Percentiles rank a stretch among this genome's conserved stretches.
Conservation (phyloP, 768 basidiomycete species). For the Ephemerocybe angulata region DNA sequence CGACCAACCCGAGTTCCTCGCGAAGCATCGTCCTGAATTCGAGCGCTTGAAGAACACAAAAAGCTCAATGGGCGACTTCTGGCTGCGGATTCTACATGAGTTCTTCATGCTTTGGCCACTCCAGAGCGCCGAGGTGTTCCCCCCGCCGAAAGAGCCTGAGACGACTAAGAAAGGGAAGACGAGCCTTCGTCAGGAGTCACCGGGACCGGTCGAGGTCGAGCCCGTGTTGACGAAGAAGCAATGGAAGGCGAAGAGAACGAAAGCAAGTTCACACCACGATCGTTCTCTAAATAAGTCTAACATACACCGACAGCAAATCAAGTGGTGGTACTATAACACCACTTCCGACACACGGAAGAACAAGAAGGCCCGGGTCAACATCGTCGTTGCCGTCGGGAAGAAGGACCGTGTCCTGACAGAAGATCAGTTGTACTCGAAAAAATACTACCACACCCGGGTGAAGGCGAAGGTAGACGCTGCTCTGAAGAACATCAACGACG, state of each 20-base stretch:
- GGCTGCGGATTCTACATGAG: neutral
- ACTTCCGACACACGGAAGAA: neutral
- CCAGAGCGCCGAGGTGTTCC: neutral
- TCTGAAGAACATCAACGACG: neutral
- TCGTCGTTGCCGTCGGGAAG: neutral
- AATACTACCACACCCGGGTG: neutral
- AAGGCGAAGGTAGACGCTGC: neutral
- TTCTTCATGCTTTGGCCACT: neutral
- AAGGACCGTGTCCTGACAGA: neutral
- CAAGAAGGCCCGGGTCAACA: neutral
- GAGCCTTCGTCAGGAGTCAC: neutral
- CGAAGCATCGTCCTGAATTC: no score
- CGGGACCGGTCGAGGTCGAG: neutral
- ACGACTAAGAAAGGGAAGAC: neutral
- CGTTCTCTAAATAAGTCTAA: neutral
- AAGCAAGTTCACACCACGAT: neutral
- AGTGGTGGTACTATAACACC: neutral
- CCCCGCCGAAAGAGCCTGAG: neutral
- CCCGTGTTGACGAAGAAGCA: neutral
- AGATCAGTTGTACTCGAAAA: neutral
- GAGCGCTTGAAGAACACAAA: no score
- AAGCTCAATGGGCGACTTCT: no score
- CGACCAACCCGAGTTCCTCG: no score
- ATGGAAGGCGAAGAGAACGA: neutral
- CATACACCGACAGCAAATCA: neutral